Evolutionary conservation across 2,329 filamentous ascomycete genomes (phyloP), one percentile per base, ranked within the genome.

Genomic region (Ophiostoma triangulosporum): DNA sequence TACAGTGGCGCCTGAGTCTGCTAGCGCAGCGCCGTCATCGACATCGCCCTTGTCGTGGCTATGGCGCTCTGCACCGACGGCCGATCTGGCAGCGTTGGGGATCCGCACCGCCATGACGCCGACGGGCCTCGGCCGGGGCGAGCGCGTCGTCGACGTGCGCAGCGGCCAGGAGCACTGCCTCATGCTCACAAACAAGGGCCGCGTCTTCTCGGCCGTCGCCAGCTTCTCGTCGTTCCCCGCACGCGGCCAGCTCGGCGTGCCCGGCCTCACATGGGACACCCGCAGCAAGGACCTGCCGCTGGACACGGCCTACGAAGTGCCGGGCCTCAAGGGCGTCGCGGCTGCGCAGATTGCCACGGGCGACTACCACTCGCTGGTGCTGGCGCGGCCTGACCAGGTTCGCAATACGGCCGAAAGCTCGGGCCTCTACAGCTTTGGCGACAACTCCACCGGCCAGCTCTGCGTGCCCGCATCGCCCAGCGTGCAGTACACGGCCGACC

Each of bases 381-480:
- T 89, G 15, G 87, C 91, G 63, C 78, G 78, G 56, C 45, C n/a
- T 3, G 15, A 31, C 45, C 14, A 26, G 35, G n/a, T 4, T 12
- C 8, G 38, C 32, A 33, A 33, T 4, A 36, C n/a, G 20, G 40
- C 46, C 11, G 46, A 48, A 27, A 74, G 84, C 51, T 91, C 91
- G 15, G 79, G 81, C 15, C 76, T 93, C 15, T 95, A 93, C 66
- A 75, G 82, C 6, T 97, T 95, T 69, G 93, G 93, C 35, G 90
- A 97, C 66, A 97, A 97, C 69, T 82, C 83, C 0, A 78, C 80
- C 43, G 93, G 93, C n/a, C 93, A 97, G 67, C 75, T 97, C 3
- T 91, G 91, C n/a, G 81, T 91, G 61, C 80, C 88, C 50, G 79
- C 77, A 52, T 80, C 81, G 49, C 65, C 76, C 0, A 77, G 83